phyloP scores from a whole-genome alignment of 1,139 yeast genomes.

The Diutina pseudorugosa region DNA sequence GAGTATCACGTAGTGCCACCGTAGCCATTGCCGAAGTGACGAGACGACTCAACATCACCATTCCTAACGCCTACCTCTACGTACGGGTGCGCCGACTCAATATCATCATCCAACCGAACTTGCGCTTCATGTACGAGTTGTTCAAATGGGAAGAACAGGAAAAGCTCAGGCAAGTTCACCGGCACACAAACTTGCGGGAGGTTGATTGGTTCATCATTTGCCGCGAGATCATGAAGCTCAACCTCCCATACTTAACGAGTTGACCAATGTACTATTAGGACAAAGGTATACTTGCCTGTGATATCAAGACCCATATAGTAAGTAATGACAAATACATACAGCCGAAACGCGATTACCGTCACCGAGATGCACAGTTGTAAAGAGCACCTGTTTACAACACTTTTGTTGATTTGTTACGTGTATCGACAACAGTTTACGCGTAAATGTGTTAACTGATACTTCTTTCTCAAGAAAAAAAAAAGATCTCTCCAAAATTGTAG shows the following conservation, averaged over 20 bases:
- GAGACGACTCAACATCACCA: slow-evolving; percentile 23
- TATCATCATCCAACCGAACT: slow-evolving; percentile 37
- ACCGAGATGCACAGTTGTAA: too few species aligned
- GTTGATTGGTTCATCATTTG: slow-evolving; percentile 90
- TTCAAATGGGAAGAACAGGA: slow-evolving; percentile 34
- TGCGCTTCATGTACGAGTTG: slow-evolving; percentile 36
- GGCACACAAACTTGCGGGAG: slow-evolving; percentile 35
- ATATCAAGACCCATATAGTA: not conserved
- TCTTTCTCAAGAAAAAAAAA: too few species aligned
- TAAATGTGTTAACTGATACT: too few species aligned
- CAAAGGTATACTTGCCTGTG: not conserved
- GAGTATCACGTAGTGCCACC: slow-evolving; percentile 37
- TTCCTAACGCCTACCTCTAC: slow-evolving; percentile 32
- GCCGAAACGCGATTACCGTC: too few species aligned
- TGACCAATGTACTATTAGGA: not conserved
- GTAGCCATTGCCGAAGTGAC: slow-evolving; percentile 38
- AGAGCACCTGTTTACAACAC: too few species aligned
- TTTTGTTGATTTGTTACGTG: too few species aligned
- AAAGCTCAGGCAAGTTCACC: slow-evolving; percentile 10
- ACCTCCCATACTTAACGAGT: slow-evolving; percentile 39
- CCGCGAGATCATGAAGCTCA: slow-evolving; percentile 68
- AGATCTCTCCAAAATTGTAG: too few species aligned
- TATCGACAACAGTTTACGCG: too few species aligned
- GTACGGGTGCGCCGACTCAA: slow-evolving; percentile 35
- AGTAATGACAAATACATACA: not conserved